phyloP scores from a whole-genome alignment of 2,329 filamentous ascomycete species.

The Ophiostoma quercus region DNA sequence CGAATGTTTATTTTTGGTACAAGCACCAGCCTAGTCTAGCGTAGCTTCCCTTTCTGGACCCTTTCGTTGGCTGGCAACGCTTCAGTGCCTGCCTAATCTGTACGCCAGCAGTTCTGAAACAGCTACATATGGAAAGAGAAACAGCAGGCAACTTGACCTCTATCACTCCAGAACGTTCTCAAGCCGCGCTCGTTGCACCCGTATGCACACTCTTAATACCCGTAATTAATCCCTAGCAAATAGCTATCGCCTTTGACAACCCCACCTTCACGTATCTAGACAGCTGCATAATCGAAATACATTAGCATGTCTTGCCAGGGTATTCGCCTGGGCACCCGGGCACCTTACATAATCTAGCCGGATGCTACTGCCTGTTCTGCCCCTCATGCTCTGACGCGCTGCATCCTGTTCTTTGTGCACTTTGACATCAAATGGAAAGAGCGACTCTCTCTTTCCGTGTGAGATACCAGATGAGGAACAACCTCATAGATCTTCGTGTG shows the following conservation, averaged over 20 bases:
- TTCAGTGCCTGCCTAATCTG: neutral
- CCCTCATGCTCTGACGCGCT: constrained; percentile 4
- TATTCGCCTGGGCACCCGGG: neutral
- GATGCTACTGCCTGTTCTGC: constrained; percentile 8
- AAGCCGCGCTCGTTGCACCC: neutral
- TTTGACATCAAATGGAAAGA: neutral
- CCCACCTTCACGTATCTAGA: neutral
- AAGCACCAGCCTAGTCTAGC: neutral
- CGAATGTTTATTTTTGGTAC: constrained; percentile 1
- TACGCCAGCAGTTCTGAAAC: neutral
- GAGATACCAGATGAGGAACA: neutral
- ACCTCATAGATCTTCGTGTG: neutral
- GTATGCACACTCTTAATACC: neutral
- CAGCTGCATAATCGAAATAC: constrained; percentile 6
- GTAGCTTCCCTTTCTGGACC: neutral
- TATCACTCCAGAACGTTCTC: neutral
- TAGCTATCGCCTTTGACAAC: neutral
- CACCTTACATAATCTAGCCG: neutral
- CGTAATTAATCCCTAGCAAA: neutral
- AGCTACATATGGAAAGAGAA: neutral
- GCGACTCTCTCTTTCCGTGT: neutral
- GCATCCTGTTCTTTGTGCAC: neutral
- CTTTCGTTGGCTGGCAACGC: constrained; percentile 1
- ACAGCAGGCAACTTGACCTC: neutral
- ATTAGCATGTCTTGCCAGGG: neutral